These are phyloP conservation scores for Terfezia claveryi DNA, from an alignment of 495 filamentous ascomycete genomes.

Conservation along the genomic window DNA sequence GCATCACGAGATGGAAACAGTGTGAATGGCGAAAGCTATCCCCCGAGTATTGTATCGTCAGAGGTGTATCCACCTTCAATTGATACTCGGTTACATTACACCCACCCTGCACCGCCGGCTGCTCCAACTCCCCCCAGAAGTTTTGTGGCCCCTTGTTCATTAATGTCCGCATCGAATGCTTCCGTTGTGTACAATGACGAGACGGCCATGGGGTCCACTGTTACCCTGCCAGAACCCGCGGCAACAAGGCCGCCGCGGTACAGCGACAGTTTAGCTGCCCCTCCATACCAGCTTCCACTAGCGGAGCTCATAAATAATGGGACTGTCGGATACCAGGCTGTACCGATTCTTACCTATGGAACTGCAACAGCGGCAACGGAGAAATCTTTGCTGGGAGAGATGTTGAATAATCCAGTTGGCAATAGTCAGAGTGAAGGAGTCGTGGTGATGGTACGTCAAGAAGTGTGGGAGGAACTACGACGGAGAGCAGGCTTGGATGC, in stretches of 20 bases:
- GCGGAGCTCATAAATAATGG: not conserved
- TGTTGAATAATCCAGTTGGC: not conserved
- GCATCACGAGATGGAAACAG: not conserved
- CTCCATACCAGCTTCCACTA: not conserved
- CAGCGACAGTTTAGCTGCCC: not conserved
- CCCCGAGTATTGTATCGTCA: not conserved
- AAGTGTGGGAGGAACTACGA: not conserved
- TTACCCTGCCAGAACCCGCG: not conserved
- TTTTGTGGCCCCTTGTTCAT: not conserved
- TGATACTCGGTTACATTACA: not conserved
- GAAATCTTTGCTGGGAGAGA: not conserved
- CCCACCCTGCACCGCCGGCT: not conserved
- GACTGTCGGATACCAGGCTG: not conserved
- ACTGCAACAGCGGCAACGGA: not conserved
- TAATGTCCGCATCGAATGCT: not conserved
- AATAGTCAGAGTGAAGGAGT: not conserved
- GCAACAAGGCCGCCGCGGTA: not conserved
- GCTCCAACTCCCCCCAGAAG: not conserved
- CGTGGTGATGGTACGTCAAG: not conserved
- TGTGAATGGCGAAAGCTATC: not conserved
- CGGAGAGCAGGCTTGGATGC: not conserved
- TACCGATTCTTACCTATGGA: not conserved
- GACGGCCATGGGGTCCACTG: not conserved
- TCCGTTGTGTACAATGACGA: not conserved
- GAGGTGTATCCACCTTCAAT: not conserved